Evolutionary conservation across 345 rosid species (phyloP).

Genomic region (Alliaria petiolata): DNA sequence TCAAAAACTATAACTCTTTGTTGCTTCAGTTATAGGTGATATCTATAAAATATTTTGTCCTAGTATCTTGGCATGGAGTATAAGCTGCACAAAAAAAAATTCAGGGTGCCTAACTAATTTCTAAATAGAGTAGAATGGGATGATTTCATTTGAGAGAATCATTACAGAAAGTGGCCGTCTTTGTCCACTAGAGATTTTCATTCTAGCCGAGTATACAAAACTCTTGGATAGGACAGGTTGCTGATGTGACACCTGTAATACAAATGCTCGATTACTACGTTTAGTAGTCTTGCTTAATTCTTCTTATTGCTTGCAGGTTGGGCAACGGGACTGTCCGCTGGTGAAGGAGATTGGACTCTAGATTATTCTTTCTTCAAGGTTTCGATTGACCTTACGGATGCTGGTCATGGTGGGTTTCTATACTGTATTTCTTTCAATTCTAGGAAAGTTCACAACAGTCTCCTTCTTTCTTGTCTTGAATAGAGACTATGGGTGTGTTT

Average conservation of each 20-base stretch:
- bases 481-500: conserved; percentile 2
- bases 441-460: conserved; percentile 3
- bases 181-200: not conserved
- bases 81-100: not conserved
- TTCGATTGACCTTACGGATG: conserved; percentile 72
- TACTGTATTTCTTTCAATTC: not conserved
- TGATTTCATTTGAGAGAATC: not conserved
- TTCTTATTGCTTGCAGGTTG: conserved; percentile 53
- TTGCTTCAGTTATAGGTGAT: not conserved
- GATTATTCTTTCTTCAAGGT: conserved; percentile 80
- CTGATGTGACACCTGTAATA: not conserved
- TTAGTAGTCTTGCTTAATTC: not conserved
- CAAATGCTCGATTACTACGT: not conserved
- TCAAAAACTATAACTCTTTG: not conserved
- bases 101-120: not conserved
- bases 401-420: conserved; percentile 75
- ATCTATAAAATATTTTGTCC: not conserved
- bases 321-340: conserved; percentile 76
- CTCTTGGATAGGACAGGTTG: not conserved
- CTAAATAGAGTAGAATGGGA: not conserved
- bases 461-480: not conserved
- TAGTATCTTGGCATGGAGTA: not conserved
- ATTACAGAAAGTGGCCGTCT: not conserved
- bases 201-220: not conserved
- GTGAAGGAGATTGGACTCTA: conserved; percentile 60